These are phyloP conservation scores for Boletus barrowsii DNA, from an alignment of 768 basidiomycete species.

Conservation along the genomic window DNA sequence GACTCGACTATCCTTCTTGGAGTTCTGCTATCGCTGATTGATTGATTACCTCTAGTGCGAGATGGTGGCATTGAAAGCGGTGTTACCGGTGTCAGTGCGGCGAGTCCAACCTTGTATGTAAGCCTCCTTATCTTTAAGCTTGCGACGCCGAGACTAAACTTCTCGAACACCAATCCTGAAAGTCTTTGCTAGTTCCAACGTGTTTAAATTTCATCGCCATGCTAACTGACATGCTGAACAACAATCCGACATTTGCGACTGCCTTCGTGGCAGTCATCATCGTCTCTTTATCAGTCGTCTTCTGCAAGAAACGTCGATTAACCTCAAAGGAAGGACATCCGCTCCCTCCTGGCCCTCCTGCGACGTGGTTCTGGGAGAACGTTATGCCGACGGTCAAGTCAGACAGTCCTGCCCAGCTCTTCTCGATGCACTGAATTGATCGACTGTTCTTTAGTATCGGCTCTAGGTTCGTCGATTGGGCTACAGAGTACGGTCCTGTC, in stretches of 20 bases:
- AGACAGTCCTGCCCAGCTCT: not conserved
- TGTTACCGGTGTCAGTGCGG: too few species aligned
- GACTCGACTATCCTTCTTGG: too few species aligned
- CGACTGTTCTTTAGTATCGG: conserved; percentile 9
- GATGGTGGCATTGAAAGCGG: too few species aligned
- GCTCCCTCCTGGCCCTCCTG: conserved; percentile 20
- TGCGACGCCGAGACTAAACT: too few species aligned
- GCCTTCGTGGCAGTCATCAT: not conserved
- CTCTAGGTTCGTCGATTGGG: conserved; percentile 47
- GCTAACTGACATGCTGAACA: not conserved
- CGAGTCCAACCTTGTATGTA: too few species aligned
- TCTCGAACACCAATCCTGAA: too few species aligned
- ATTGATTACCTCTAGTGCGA: too few species aligned
- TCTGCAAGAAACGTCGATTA: not conserved
- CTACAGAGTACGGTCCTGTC: conserved; percentile 56
- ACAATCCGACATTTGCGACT: not conserved
- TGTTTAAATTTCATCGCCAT: too few species aligned
- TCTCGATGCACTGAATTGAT: not conserved
- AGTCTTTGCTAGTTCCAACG: too few species aligned
- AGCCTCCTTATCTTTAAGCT: too few species aligned
- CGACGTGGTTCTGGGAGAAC: conserved; percentile 5
- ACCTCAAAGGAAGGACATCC: conserved; percentile 4
- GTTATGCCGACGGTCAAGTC: conserved; percentile 9
- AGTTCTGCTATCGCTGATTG: too few species aligned
- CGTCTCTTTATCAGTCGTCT: not conserved